phyloP scores from a whole-genome alignment of 2,329 filamentous ascomycete species.

The Pseudogymnoascus sp. region DNA sequence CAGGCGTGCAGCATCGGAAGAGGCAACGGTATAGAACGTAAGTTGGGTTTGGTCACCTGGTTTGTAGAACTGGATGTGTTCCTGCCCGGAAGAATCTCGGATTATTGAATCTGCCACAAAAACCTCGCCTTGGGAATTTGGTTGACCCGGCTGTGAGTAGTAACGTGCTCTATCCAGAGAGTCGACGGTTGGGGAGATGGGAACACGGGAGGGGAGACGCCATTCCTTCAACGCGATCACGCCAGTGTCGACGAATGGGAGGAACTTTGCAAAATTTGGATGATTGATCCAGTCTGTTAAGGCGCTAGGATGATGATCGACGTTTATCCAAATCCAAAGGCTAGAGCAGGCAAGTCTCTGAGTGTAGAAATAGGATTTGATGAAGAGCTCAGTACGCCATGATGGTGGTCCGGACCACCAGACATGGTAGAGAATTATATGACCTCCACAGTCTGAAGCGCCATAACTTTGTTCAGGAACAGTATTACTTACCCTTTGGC shows the following conservation, averaged over 20 bases:
- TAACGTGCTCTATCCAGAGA: not conserved
- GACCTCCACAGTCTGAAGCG: not conserved
- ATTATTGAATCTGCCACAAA: not conserved
- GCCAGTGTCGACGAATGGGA: not conserved
- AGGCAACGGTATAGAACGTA: not conserved
- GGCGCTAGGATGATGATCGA: not conserved
- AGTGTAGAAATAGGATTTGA: conserved; percentile 1
- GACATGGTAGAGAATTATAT: not conserved
- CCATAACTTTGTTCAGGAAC: not conserved
- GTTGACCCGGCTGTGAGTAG: not conserved
- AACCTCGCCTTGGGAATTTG: not conserved
- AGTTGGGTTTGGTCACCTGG: not conserved
- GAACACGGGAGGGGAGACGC: not conserved
- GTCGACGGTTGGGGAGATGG: not conserved
- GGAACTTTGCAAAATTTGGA: not conserved
- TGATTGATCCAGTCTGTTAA: not conserved
- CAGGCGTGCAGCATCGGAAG: not conserved
- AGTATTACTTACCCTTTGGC: not conserved
- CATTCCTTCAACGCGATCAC: conserved; percentile 1
- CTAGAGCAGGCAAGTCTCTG: not conserved
- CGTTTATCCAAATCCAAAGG: not conserved
- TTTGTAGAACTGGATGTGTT: not conserved
- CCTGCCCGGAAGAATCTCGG: not conserved
- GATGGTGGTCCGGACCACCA: conserved; percentile 1
- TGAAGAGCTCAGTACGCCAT: not conserved